These are phyloP conservation scores for Globisporangium spiculum DNA, from an alignment of 352 stramenopile genomes.

Conservation along the genomic window DNA sequence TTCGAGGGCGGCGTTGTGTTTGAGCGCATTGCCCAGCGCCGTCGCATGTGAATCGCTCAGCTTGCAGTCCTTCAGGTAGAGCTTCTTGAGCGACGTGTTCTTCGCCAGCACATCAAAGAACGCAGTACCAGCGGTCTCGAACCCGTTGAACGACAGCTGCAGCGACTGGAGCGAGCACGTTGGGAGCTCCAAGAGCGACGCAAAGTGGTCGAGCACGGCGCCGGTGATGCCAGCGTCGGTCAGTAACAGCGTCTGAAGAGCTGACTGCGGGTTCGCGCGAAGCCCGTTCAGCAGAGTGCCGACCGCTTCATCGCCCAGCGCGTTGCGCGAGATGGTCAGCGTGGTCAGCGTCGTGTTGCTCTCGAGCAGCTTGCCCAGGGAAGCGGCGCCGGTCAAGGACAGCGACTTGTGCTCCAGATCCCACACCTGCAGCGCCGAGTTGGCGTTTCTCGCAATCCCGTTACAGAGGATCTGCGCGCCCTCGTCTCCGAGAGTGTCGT, in stretches of 20 bases:
- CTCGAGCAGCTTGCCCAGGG: conserved; percentile 52
- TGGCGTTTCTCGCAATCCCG: conserved; percentile 49
- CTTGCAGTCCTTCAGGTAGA: conserved; percentile 67
- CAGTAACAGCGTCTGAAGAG: conserved; percentile 36
- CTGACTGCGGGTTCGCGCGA: conserved; percentile 27
- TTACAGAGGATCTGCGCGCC: conserved; percentile 42
- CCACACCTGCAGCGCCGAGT: conserved; percentile 53
- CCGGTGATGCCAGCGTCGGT: conserved; percentile 52
- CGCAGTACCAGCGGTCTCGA: conserved; percentile 29
- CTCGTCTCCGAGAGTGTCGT: conserved; percentile 53
- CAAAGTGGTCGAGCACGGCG: conserved; percentile 42
- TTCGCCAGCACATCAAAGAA: conserved; percentile 59
- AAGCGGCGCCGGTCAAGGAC: conserved; percentile 32
- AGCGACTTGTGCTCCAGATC: conserved; percentile 77
- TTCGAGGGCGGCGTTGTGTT: conserved; percentile 45
- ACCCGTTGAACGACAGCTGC: conserved; percentile 67
- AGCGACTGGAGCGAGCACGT: conserved; percentile 56
- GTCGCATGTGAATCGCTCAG: conserved; percentile 40
- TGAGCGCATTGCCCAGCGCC: conserved; percentile 41
- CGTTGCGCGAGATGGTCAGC: conserved; percentile 64
- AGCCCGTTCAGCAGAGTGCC: conserved; percentile 37
- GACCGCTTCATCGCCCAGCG: conserved; percentile 44
- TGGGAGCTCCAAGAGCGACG: conserved; percentile 30
- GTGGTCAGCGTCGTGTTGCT: conserved; percentile 41
- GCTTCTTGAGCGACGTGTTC: conserved; percentile 63